Evolutionary conservation across 257 asterid species (phyloP).

Genomic region (Ocimum tenuiflorum): DNA sequence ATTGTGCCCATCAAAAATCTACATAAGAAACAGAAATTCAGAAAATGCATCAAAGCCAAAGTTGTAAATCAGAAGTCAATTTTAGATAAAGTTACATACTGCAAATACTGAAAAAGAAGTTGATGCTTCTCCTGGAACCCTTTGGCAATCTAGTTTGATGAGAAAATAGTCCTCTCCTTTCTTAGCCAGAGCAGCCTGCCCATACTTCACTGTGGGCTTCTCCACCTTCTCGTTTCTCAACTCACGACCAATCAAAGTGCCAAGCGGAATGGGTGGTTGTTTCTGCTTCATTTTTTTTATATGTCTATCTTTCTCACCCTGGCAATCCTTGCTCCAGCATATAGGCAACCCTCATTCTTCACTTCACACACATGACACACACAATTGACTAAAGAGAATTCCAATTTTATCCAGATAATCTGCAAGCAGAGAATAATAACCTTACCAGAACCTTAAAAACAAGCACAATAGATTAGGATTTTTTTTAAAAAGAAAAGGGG

Average conservation of each 20-base stretch:
- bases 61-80: not conserved
- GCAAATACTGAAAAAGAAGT: slow-evolving; percentile 77
- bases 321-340: slow-evolving; percentile 32
- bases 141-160: slow-evolving; percentile 54
- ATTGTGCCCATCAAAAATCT: slow-evolving; percentile 97
- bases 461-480: not conserved
- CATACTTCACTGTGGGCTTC: slow-evolving; percentile 61
- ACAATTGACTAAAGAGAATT: slow-evolving; percentile 9
- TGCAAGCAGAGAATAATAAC: not conserved
- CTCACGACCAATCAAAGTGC: slow-evolving; percentile 78
- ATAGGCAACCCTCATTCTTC: slow-evolving; percentile 31
- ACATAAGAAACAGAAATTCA: not conserved
- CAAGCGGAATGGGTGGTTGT: slow-evolving; percentile 63
- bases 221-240: slow-evolving; percentile 66
- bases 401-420: not conserved
- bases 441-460: not conserved
- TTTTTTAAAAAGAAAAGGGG: not conserved
- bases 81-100: slow-evolving; percentile 30
- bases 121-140: slow-evolving; percentile 59
- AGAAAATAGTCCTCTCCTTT: slow-evolving; percentile 90
- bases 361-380: not conserved
- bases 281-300: slow-evolving; percentile 56
- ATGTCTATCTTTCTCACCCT: slow-evolving; percentile 52
- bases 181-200: slow-evolving; percentile 79
- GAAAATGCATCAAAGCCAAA: not conserved